A percentile compares a stretch with the other conserved stretches of the same genome.
These are phyloP conservation scores for Cucumis melo DNA, from an alignment of 306 rosid genomes.

Conservation along the genomic window DNA sequence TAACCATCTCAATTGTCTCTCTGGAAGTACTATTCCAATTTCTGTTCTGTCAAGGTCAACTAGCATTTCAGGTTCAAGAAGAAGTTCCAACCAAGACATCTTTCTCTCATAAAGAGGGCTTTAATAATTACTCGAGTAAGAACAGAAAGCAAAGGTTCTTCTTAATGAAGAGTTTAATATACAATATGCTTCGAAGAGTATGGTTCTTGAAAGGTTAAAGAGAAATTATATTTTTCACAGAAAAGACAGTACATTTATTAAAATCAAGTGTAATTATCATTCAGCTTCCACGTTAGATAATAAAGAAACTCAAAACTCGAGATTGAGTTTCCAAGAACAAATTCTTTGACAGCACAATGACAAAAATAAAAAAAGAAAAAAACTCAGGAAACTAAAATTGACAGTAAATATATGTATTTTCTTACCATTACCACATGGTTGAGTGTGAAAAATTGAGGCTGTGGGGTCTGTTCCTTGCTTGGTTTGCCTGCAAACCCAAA, in stretches of 20 bases:
- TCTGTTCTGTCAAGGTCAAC: not conserved
- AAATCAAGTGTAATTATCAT: no score
- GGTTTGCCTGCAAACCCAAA: constrained; percentile 5
- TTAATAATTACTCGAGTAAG: no score
- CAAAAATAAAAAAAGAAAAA: not conserved
- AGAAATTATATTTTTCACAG: no score
- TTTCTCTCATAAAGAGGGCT: no score
- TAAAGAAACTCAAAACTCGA: no score
- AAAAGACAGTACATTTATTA: no score
- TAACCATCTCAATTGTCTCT: not conserved
- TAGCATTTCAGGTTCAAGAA: not conserved
- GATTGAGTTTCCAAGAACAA: no score
- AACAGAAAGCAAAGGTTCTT: no score
- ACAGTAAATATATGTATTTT: not conserved
- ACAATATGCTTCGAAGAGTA: no score
- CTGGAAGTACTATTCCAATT: not conserved
- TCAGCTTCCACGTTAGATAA: no score
- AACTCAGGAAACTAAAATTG: not conserved
- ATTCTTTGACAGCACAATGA: constrained; percentile 14
- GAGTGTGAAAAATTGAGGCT: not conserved
- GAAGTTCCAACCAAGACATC: not conserved
- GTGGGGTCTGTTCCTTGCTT: not conserved
- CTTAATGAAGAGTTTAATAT: no score
- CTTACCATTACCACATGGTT: not conserved
- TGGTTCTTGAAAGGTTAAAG: no score